A percentile compares a stretch with the other conserved stretches of the same genome.
phyloP scores from a whole-genome alignment of 352 stramenopile genomes.

The Phytopythium chamaehyphon region DNA sequence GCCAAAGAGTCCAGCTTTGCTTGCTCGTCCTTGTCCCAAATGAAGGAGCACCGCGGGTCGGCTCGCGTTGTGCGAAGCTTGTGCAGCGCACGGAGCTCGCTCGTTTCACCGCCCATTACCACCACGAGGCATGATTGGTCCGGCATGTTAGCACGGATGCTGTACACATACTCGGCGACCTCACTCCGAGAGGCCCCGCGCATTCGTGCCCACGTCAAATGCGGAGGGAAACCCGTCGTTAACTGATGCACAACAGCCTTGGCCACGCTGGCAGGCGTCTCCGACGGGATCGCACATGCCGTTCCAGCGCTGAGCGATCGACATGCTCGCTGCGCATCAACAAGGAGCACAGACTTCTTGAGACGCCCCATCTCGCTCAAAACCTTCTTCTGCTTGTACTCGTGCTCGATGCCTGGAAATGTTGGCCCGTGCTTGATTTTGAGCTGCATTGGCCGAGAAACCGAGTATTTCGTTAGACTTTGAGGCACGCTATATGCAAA shows the following conservation, averaged over 20 bases:
- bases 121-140: constrained; percentile 56
- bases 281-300: constrained; percentile 55
- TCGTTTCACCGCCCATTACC: constrained; percentile 45
- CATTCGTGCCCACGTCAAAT: constrained; percentile 74
- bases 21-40: constrained; percentile 78
- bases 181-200: constrained; percentile 40
- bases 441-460: constrained; percentile 25
- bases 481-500: not conserved
- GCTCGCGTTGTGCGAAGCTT: constrained; percentile 72
- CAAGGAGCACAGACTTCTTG: constrained; percentile 79
- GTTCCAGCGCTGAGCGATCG: constrained; percentile 58
- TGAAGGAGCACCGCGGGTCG: constrained; percentile 66
- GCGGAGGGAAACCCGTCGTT: constrained; percentile 74
- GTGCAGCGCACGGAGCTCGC: constrained; percentile 61
- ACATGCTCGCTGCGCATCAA: constrained; percentile 61
- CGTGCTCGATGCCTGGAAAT: constrained; percentile 66
- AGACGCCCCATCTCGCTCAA: constrained; percentile 59
- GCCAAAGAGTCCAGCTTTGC: constrained; percentile 46
- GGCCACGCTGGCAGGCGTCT: constrained; percentile 42
- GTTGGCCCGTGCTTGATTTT: constrained; percentile 74
- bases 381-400: constrained; percentile 78
- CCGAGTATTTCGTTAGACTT: not conserved
- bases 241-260: constrained; percentile 67
- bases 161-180: constrained; percentile 23
- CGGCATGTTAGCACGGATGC: constrained; percentile 45